Base-by-base conservation (phyloP, 2,329 filamentous ascomycete species). In the Huntiella abstrusa region DNA sequence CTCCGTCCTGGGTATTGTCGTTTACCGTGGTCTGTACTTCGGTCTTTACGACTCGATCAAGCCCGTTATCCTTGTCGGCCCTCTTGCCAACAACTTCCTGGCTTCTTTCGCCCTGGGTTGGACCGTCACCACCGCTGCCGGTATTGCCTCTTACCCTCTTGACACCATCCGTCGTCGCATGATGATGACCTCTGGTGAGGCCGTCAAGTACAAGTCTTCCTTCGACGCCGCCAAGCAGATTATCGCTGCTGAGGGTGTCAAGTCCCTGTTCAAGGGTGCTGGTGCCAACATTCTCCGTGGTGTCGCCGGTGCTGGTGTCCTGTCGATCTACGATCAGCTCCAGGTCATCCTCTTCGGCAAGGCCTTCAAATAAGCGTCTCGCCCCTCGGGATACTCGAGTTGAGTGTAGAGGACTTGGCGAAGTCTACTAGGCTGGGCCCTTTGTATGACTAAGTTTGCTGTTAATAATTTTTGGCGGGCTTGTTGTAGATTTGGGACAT, bases 21-120 rank as follows among this genome's bases (percentile, higher is more conserved):
- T 98, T 73, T 98, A 98, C 85, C 91, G 91, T 85, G 91, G 91
- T 95, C 86, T 98, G 62, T 98, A 98, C 87, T 98, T 98, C 83
- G 91, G 91, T 67, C 83, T 98, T 83, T 98, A 98, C 86, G 91
- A 98, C 75, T 98, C 91, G 60, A 80, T 98, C 78, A 98, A 98
- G 86, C 91, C 91, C 60, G 84, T 96, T 64, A 68, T 96, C 70
- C 85, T 98, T 57, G 77, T 82, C 66, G 91, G 91, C 66, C 54
- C 65, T 67, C 85, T 98, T 60, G 78, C 86, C 73, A 87, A 87
- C 74, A 95, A 88, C 84, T 98, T 98, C 87, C 74, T 98, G 63
- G 91, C 91, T 68, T 98, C 91, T 58, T 98, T 98, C 86, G 64
- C 77, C 65, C 91, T 98, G 70, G 91, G 91, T 66, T 98, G 91